Evolutionary conservation across 2,329 filamentous ascomycete genomes (phyloP).

Genomic region (Aspergillus fischeri): DNA sequence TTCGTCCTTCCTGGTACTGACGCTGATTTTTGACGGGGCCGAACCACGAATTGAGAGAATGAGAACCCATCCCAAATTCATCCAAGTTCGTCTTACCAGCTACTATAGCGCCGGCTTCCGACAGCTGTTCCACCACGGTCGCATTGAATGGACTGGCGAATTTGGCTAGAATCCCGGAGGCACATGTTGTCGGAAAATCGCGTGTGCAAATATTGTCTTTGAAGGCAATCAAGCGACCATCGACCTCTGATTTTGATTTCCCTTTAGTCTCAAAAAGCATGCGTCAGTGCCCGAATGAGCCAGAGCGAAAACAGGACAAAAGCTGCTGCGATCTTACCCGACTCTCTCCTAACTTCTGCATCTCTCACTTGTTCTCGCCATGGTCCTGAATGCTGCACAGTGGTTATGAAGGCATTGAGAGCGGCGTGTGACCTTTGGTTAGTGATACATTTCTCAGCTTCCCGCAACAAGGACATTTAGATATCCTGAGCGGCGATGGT

Average conservation of each 20-base stretch:
- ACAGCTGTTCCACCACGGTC: constrained; percentile 69
- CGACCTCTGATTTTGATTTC: constrained; percentile 32
- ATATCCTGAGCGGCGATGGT: not conserved
- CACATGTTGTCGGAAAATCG: constrained; percentile 73
- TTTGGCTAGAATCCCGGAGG: constrained; percentile 66
- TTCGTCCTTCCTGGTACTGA: constrained; percentile 32
- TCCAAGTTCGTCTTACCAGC: constrained; percentile 88
- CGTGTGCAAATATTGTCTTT: constrained; percentile 74
- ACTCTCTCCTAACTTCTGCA: constrained; percentile 33
- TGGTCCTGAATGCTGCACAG: constrained; percentile 28
- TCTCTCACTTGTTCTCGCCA: constrained; percentile 36
- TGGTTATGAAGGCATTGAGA: constrained; percentile 42
- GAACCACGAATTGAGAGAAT: constrained; percentile 65
- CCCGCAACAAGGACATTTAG: constrained; percentile 43
- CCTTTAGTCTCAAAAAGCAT: constrained; percentile 18
- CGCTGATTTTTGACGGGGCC: constrained; percentile 59
- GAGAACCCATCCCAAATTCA: constrained; percentile 93
- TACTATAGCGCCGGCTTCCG: constrained; percentile 58
- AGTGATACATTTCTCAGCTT: constrained; percentile 41
- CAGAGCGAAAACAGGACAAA: not conserved
- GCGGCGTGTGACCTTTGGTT: constrained; percentile 33
- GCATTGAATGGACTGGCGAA: constrained; percentile 77
- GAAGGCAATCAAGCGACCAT: constrained; percentile 55
- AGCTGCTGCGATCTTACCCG: constrained; percentile 22
- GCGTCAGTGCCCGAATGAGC: constrained; percentile 3